Conservation (phyloP, 495 filamentous ascomycete species). For the Rusavskia elegans region DNA sequence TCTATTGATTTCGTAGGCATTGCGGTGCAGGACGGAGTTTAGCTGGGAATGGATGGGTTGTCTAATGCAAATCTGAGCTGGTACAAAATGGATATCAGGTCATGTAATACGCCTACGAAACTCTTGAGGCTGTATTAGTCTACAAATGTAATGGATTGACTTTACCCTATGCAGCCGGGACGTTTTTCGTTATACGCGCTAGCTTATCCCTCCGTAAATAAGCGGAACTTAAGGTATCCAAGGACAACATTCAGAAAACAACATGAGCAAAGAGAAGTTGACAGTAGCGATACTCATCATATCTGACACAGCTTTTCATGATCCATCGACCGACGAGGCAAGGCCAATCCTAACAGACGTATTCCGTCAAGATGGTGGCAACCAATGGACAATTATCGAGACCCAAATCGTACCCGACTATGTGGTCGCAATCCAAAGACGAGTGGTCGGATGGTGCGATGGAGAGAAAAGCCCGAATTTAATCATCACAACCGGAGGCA, state of each 20-base stretch:
- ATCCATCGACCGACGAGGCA: constrained; percentile 66
- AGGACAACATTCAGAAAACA: not conserved
- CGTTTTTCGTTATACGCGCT: no score
- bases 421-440: constrained; percentile 52
- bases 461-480: constrained; percentile 46
- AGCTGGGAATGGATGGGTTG: not conserved
- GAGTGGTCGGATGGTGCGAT: constrained; percentile 48
- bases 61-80: no score
- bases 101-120: no score
- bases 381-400: constrained; percentile 51
- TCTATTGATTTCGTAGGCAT: not conserved
- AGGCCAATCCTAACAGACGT: constrained; percentile 45
- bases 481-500: constrained; percentile 80
- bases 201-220: not conserved
- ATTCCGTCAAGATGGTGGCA: constrained; percentile 44
- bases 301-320: constrained; percentile 78
- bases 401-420: constrained; percentile 72
- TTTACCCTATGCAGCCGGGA: no score
- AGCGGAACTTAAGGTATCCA: no score
- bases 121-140: no score
- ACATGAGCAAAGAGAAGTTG: constrained; percentile 26
- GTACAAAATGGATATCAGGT: no score
- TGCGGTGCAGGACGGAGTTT: not conserved
- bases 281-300: constrained; percentile 69
- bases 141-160: no score